A percentile compares a stretch with the other conserved stretches of the same genome.
These are phyloP conservation scores for Chalciporus chontae DNA, from an alignment of 768 basidiomycete species.

Conservation along the genomic window DNA sequence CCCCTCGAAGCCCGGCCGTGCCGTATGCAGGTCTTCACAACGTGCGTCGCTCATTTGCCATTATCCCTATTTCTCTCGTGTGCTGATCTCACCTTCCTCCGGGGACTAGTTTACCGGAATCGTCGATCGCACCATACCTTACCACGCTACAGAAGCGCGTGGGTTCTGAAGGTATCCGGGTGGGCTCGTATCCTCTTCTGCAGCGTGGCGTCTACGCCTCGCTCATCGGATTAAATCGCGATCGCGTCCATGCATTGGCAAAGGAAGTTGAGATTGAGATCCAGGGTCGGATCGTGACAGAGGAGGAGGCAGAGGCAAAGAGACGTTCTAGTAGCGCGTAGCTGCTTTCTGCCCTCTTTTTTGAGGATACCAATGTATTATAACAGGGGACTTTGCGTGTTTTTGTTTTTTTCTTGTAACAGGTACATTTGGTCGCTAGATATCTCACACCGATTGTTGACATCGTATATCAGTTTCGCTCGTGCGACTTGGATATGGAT, in stretches of 20 bases:
- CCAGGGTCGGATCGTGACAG: constrained; percentile 55
- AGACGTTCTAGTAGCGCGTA: constrained; percentile 31
- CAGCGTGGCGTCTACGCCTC: constrained; percentile 61
- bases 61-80: too few relatives aligned
- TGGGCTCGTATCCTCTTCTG: constrained; percentile 74
- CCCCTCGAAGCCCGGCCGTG: constrained; percentile 68
- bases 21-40: constrained; percentile 81
- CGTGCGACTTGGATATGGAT: too few relatives aligned
- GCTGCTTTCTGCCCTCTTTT: neutral
- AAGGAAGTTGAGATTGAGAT: constrained; percentile 60
- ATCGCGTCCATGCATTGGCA: constrained; percentile 52
- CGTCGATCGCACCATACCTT: constrained; percentile 83
- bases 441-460: too few relatives aligned
- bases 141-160: constrained; percentile 73
- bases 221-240: constrained; percentile 47
- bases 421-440: neutral
- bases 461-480: too few relatives aligned
- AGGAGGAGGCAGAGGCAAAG: constrained; percentile 59
- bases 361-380: neutral
- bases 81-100: neutral
- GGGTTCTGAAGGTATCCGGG: constrained; percentile 69
- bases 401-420: neutral
- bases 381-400: neutral
- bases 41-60: constrained; percentile 38
- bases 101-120: constrained; percentile 60